These are phyloP conservation scores for Hericium alpestre DNA, from an alignment of 768 basidiomycete species.

Conservation along the genomic window DNA sequence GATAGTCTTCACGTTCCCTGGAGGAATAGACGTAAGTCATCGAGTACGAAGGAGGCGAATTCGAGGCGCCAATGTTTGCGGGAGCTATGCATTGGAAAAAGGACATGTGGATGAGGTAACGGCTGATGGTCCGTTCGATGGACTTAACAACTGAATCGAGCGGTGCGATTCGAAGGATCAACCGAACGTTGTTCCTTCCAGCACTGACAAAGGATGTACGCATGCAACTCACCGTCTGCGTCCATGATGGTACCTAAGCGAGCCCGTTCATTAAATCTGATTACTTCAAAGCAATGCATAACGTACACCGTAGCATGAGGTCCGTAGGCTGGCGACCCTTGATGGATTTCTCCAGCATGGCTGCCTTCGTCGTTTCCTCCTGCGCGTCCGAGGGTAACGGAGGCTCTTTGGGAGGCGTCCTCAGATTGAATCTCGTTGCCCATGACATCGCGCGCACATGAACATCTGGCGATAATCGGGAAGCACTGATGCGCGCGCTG, in stretches of 20 bases:
- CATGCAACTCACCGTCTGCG: conserved; percentile 47
- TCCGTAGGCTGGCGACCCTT: conserved; percentile 83
- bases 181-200: too few relatives aligned
- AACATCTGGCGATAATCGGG: background rate
- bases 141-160: background rate
- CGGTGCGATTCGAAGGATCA: too few relatives aligned
- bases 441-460: conserved; percentile 16
- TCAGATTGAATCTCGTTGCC: conserved; percentile 18
- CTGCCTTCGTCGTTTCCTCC: conserved; percentile 62
- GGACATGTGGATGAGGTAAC: background rate
- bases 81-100: conserved; percentile 1
- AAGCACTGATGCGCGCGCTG: background rate
- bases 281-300: conserved; percentile 9
- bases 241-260: conserved; percentile 76
- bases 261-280: conserved; percentile 2
- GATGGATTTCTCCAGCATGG: conserved; percentile 76
- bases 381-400: conserved; percentile 24
- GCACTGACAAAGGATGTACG: too few relatives aligned
- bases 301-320: conserved; percentile 84
- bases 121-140: background rate
- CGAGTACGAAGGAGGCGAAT: background rate
- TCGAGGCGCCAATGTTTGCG: background rate
- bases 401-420: conserved; percentile 6
- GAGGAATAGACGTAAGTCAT: conserved; percentile 16
- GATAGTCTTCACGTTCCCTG: conserved; percentile 79